phyloP scores from a whole-genome alignment of 2,329 filamentous ascomycete species.

The Phoma sp. region DNA sequence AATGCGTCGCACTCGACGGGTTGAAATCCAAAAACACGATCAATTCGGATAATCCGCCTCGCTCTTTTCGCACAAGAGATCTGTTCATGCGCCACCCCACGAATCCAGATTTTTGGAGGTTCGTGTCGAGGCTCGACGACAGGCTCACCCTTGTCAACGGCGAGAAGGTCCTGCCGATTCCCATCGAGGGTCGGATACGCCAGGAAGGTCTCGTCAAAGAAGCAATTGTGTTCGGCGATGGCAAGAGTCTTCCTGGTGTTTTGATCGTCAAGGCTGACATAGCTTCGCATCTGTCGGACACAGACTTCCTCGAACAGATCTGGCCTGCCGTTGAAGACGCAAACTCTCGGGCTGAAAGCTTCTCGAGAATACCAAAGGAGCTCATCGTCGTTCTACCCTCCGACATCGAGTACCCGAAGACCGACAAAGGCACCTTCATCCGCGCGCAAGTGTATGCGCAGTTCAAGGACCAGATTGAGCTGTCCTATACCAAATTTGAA shows the following conservation, averaged over 20 bases:
- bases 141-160: constrained; percentile 57
- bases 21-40: constrained; percentile 48
- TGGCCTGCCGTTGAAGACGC: constrained; percentile 59
- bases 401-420: constrained; percentile 56
- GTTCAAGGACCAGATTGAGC: constrained; percentile 58
- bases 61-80: constrained; percentile 58
- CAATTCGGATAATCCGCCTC: constrained; percentile 53
- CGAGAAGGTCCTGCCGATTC: constrained; percentile 58
- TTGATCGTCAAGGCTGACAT: constrained; percentile 60
- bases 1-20: constrained; percentile 49
- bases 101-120: constrained; percentile 55
- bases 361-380: constrained; percentile 60
- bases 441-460: constrained; percentile 58
- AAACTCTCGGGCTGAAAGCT: constrained; percentile 59
- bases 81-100: constrained; percentile 56
- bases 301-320: constrained; percentile 57
- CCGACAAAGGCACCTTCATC: constrained; percentile 65
- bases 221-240: constrained; percentile 64
- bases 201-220: constrained; percentile 62
- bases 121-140: constrained; percentile 56
- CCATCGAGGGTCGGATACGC: constrained; percentile 61
- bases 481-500: constrained; percentile 48
- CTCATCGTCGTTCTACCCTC: constrained; percentile 59
- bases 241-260: constrained; percentile 59
- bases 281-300: constrained; percentile 50